Percentiles rank a stretch among this genome's conserved stretches.
Evolutionary conservation across 2,329 filamentous ascomycete genomes (phyloP).

Genomic region (Madurella fahalii): DNA sequence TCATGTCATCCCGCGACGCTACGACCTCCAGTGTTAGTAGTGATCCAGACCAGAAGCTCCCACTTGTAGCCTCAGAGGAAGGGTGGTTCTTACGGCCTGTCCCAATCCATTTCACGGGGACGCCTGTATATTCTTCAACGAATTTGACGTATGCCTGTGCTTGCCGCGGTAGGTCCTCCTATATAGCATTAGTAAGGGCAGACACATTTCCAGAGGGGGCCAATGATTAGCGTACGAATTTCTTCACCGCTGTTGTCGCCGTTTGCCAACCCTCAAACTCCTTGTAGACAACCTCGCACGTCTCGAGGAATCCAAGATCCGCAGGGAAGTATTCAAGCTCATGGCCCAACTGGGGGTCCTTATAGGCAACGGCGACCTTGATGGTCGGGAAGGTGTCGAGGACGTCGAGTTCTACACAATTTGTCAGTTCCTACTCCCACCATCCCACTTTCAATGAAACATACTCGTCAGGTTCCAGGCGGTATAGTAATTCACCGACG

Average conservation of each 20-base stretch:
- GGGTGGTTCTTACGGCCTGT: constrained; percentile 23
- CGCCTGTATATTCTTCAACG: constrained; percentile 62
- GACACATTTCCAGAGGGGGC: not conserved
- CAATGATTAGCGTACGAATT: constrained; percentile 38
- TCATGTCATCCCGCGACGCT: constrained; percentile 23
- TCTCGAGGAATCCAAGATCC: constrained; percentile 53
- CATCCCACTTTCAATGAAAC: constrained; percentile 24
- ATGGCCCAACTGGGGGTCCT: constrained; percentile 41
- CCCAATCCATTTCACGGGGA: constrained; percentile 33
- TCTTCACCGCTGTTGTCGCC: constrained; percentile 56
- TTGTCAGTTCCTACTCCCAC: constrained; percentile 22
- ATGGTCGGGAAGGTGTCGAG: constrained; percentile 71
- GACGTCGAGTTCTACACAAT: constrained; percentile 54
- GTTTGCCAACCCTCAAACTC: constrained; percentile 67
- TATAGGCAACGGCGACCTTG: constrained; percentile 71
- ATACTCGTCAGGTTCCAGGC: constrained; percentile 51
- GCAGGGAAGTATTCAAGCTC: constrained; percentile 61
- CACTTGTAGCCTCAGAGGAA: too few relatives aligned
- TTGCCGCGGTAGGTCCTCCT: constrained; percentile 56
- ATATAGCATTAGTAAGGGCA: constrained; percentile 6
- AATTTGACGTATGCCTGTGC: constrained; percentile 61
- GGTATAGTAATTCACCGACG: constrained; percentile 63
- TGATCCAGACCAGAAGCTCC: not conserved
- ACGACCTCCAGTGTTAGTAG: not conserved
- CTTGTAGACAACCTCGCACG: constrained; percentile 62